A percentile compares a stretch with the other conserved stretches of the same genome.
phyloP scores from a whole-genome alignment of 129 eudicot species.

The Cynara cardunculus region DNA sequence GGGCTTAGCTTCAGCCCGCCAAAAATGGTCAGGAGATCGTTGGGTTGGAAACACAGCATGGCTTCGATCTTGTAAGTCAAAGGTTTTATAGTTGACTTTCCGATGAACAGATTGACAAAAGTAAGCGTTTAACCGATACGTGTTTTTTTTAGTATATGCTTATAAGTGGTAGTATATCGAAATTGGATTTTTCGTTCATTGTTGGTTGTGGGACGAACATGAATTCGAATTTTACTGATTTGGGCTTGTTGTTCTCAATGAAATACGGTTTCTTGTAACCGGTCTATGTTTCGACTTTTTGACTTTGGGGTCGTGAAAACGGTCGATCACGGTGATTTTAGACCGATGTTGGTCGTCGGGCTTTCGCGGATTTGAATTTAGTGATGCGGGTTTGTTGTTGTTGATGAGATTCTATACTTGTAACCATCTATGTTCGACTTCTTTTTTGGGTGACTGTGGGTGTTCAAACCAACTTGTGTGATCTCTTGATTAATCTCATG shows the following conservation, averaged over 20 bases:
- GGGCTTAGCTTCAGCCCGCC: slow-evolving; percentile 94
- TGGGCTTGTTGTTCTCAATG: slow-evolving; percentile 13
- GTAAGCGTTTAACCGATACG: slow-evolving; percentile 33
- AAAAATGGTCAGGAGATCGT: slow-evolving; percentile 62
- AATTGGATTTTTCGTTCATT: slow-evolving; percentile 9
- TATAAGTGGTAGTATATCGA: slow-evolving; percentile 13
- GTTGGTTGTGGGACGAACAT: slow-evolving; percentile 13
- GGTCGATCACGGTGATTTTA: neutral
- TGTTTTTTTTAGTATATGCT: slow-evolving; percentile 18
- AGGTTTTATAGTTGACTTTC: slow-evolving; percentile 33
- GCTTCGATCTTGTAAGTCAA: slow-evolving; percentile 49
- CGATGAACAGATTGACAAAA: slow-evolving; percentile 36
- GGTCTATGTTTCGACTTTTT: slow-evolving; percentile 10
- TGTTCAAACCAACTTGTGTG: neutral
- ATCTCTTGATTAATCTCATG: too few species aligned
- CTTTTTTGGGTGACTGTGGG: neutral
- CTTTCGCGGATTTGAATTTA: neutral
- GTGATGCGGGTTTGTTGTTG: slow-evolving; percentile 6
- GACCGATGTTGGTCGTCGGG: neutral
- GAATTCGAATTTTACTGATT: slow-evolving; percentile 15
- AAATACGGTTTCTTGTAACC: slow-evolving; percentile 17
- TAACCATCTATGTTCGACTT: neutral
- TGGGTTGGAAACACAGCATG: slow-evolving; percentile 74
- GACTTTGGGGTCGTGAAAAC: slow-evolving; percentile 18
- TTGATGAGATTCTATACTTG: neutral